phyloP scores from a whole-genome alignment of 1,284 basidiomycete species.

The Moesziomyces globuligerus region DNA sequence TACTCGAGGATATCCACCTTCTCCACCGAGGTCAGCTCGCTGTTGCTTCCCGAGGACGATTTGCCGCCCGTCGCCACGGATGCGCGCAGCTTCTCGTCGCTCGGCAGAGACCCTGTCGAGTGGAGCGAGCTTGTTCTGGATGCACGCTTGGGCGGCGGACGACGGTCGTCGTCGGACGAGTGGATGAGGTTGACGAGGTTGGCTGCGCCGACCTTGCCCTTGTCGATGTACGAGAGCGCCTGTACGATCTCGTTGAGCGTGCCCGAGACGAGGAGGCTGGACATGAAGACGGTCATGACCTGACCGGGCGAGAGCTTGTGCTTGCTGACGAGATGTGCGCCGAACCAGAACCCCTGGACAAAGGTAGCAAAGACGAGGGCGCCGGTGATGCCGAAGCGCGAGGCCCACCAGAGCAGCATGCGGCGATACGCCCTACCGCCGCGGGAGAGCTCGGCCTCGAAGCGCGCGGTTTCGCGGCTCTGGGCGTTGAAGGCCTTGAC shows the following conservation, averaged over 20 bases:
- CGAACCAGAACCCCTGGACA: constrained; percentile 96
- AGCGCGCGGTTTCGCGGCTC: constrained; percentile 72
- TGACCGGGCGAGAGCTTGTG: constrained; percentile 77
- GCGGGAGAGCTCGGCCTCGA: constrained; percentile 71
- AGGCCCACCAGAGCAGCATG: constrained; percentile 80
- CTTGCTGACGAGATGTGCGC: constrained; percentile 81
- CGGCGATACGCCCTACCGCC: constrained; percentile 70
- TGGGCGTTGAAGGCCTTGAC: constrained; percentile 96
- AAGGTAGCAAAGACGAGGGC: constrained; percentile 85
- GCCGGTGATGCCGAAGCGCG: constrained; percentile 77
- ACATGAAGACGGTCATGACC: constrained; percentile 97
- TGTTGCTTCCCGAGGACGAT: neutral
- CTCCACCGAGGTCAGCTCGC: neutral
- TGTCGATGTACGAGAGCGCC: constrained; percentile 79
- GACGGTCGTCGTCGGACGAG: constrained; percentile 22
- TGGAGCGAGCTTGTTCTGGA: constrained; percentile 9
- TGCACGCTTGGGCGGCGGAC: neutral
- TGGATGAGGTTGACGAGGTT: constrained; percentile 76
- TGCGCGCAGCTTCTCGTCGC: constrained; percentile 12
- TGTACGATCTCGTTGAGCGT: constrained; percentile 88
- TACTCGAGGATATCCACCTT: constrained; percentile 28
- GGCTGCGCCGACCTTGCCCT: constrained; percentile 85
- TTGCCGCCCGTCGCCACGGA: neutral
- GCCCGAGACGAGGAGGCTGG: constrained; percentile 85
- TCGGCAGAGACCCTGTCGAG: constrained; percentile 10